These are phyloP conservation scores for Raphanus hybrid DNA, from an alignment of 441 rosid species.

Conservation along the genomic window DNA sequence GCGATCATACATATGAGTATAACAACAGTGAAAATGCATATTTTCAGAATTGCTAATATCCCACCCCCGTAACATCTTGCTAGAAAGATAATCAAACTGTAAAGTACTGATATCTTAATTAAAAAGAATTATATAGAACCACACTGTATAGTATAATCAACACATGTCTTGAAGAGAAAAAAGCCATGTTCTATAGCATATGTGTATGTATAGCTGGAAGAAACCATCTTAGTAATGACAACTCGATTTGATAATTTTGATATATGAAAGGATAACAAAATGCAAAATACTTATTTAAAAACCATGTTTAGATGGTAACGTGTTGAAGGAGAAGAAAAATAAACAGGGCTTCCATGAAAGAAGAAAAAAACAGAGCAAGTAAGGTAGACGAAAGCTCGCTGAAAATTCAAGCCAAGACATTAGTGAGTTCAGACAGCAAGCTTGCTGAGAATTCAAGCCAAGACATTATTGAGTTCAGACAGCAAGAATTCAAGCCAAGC, in stretches of 20 bases:
- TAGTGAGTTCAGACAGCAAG: no score
- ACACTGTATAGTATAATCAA: constrained; percentile 1
- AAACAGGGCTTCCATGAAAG: no score
- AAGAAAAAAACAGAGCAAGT: no score
- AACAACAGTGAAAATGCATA: neutral
- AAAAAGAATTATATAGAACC: constrained; percentile 17
- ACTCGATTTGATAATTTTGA: neutral
- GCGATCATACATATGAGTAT: neutral
- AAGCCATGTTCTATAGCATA: constrained; percentile 41
- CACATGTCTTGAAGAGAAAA: constrained; percentile 24
- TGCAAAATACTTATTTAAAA: neutral
- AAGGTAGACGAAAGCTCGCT: no score
- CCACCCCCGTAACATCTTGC: neutral
- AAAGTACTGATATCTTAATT: neutral
- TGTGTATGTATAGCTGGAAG: neutral
- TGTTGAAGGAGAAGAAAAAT: constrained; percentile 13
- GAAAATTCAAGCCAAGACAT: neutral
- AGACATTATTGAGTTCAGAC: no score
- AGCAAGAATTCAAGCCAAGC: no score
- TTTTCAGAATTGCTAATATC: neutral
- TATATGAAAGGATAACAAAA: neutral
- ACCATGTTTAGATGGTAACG: neutral
- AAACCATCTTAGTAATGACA: constrained; percentile 10
- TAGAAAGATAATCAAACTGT: constrained; percentile 12
- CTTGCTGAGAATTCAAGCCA: neutral